Conservation (phyloP, 108 stramenopile species). For the Cyclotella baltica region DNA sequence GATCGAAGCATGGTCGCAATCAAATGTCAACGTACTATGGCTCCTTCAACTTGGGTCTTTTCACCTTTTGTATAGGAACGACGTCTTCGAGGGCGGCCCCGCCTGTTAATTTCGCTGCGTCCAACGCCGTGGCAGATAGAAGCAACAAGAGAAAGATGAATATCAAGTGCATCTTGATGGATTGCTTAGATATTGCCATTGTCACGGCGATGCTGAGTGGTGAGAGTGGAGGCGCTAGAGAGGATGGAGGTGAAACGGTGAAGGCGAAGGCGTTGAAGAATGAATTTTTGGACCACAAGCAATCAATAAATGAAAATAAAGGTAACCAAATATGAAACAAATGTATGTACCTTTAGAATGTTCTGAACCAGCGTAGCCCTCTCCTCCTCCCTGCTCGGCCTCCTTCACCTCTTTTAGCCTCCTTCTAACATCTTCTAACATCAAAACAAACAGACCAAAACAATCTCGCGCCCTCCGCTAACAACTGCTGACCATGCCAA, state of each 20-base stretch:
- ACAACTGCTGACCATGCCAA: too few relatives aligned
- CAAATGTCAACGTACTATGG: slow-evolving; percentile 62
- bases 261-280: background rate
- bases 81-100: slow-evolving; percentile 28
- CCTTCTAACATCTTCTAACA: too few relatives aligned
- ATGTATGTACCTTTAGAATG: background rate
- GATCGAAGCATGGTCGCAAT: background rate
- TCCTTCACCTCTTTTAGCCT: background rate
- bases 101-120: background rate
- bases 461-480: too few relatives aligned
- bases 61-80: slow-evolving; percentile 72
- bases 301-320: background rate
- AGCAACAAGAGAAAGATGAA: background rate
- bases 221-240: background rate
- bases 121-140: background rate
- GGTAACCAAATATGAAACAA: background rate
- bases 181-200: too few relatives aligned
- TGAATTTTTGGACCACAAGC: background rate
- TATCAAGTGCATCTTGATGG: background rate
- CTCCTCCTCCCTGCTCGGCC: too few relatives aligned
- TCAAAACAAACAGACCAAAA: too few relatives aligned
- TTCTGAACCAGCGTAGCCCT: too few relatives aligned
- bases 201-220: background rate
- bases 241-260: too few relatives aligned
- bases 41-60: slow-evolving; percentile 79